Conservation (phyloP, 2,329 filamentous ascomycete species). For the Fusarium scirpi region DNA sequence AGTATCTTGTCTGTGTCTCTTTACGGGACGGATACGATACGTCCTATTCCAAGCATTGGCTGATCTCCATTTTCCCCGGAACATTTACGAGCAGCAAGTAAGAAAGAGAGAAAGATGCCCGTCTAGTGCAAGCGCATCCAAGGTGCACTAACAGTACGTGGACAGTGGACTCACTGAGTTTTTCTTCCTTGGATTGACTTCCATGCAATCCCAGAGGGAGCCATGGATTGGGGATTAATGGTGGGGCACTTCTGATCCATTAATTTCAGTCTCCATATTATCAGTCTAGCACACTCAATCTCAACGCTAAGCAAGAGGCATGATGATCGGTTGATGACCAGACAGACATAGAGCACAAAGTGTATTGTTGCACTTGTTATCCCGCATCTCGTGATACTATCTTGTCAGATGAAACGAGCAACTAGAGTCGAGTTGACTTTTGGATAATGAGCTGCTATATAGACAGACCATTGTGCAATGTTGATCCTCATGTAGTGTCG, state of each 20-base stretch:
- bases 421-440: background rate
- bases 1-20: background rate
- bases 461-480: background rate
- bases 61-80: background rate
- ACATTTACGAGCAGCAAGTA: background rate
- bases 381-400: background rate
- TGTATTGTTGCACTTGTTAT: background rate
- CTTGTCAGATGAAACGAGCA: constrained; percentile 2
- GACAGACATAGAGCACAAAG: constrained; percentile 1
- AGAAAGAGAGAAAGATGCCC: background rate
- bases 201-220: constrained; percentile 24
- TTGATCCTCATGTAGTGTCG: background rate
- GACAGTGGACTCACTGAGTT: constrained; percentile 11
- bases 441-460: background rate
- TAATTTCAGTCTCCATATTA: constrained; percentile 40
- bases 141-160: background rate
- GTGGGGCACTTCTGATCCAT: constrained; percentile 44
- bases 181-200: constrained; percentile 29
- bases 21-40: background rate
- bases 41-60: constrained; percentile 5
- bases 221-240: constrained; percentile 41
- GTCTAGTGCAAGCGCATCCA: background rate
- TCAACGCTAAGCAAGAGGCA: constrained; percentile 15
- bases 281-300: constrained; percentile 17
- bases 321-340: constrained; percentile 20